Evolutionary conservation across 2,329 filamentous ascomycete genomes (phyloP).

Genomic region (Nakataea oryzae): DNA sequence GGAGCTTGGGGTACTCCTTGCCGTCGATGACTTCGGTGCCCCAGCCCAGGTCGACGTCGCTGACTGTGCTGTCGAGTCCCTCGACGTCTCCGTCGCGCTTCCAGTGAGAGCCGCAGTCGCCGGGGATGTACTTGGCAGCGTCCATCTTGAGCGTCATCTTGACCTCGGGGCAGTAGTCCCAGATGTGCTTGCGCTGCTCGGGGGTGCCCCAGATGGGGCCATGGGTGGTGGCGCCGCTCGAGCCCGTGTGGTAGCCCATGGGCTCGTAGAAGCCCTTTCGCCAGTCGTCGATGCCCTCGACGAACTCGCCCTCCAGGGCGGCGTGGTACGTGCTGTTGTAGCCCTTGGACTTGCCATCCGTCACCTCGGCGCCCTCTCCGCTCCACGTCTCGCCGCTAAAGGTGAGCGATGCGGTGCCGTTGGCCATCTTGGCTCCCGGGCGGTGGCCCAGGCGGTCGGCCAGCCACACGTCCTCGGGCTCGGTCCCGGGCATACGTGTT

Average conservation of each 20-base stretch:
- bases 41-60: constrained; percentile 18
- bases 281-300: constrained; percentile 36
- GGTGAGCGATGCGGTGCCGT: constrained; percentile 34
- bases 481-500: constrained; percentile 27
- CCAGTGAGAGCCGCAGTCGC: constrained; percentile 33
- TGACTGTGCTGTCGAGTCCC: constrained; percentile 8
- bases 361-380: constrained; percentile 17
- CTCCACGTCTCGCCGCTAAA: constrained; percentile 40
- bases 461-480: constrained; percentile 48
- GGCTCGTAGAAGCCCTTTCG: constrained; percentile 43
- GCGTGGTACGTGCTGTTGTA: constrained; percentile 17
- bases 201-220: constrained; percentile 36
- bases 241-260: constrained; percentile 48
- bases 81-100: constrained; percentile 25
- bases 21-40: constrained; percentile 30
- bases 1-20: constrained; percentile 27
- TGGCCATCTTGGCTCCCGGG: constrained; percentile 37
- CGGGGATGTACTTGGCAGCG: constrained; percentile 37
- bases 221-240: constrained; percentile 33
- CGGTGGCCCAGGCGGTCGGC: constrained; percentile 38
- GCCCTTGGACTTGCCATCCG: constrained; percentile 10
- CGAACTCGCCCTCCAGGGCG: constrained; percentile 18
- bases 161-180: constrained; percentile 47
- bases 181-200: constrained; percentile 36
- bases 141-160: constrained; percentile 49